These are phyloP conservation scores for Penicillium parvum DNA, from an alignment of 495 filamentous ascomycete genomes.

Conservation along the genomic window DNA sequence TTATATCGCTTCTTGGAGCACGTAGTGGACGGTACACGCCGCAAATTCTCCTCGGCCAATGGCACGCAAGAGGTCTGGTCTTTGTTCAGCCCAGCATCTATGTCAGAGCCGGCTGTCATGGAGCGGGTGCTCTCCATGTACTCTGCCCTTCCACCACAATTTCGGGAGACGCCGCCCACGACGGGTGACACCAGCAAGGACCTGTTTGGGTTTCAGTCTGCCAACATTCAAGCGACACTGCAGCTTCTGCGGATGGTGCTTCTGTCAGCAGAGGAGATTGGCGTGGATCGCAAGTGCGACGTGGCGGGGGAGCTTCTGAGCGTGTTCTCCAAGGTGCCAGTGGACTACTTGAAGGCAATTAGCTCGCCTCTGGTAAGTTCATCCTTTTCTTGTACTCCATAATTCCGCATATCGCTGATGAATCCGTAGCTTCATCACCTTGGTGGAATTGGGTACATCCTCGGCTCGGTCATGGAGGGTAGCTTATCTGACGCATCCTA, in stretches of 20 bases:
- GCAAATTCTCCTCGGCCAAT: slow-evolving; percentile 25
- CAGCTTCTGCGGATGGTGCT: slow-evolving; percentile 48
- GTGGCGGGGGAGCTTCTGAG: slow-evolving; percentile 45
- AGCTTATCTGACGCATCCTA: slow-evolving; percentile 44
- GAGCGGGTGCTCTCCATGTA: slow-evolving; percentile 39
- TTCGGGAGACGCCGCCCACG: slow-evolving; percentile 31
- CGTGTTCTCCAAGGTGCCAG: slow-evolving; percentile 41
- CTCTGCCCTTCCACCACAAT: slow-evolving; percentile 31
- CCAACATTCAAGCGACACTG: slow-evolving; percentile 49
- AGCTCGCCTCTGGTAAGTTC: slow-evolving; percentile 40
- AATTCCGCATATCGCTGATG: background rate
- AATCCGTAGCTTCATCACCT: slow-evolving; percentile 41
- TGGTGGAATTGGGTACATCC: slow-evolving; percentile 46
- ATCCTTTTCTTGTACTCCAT: background rate
- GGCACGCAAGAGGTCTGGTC: slow-evolving; percentile 28
- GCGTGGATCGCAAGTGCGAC: slow-evolving; percentile 42
- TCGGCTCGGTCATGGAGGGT: slow-evolving; percentile 47
- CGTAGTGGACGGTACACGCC: slow-evolving; percentile 32
- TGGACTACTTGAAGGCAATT: slow-evolving; percentile 44
- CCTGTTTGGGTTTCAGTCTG: slow-evolving; percentile 48
- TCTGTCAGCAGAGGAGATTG: slow-evolving; percentile 38
- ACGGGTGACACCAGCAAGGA: slow-evolving; percentile 33
- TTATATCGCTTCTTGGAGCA: slow-evolving; percentile 49
- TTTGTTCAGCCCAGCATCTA: slow-evolving; percentile 20
- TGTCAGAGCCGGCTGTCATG: slow-evolving; percentile 32